A percentile compares a stretch with the other conserved stretches of the same genome.
Conservation (phyloP, 78 protist species). For the Planoprotostelium fungivorum region DNA sequence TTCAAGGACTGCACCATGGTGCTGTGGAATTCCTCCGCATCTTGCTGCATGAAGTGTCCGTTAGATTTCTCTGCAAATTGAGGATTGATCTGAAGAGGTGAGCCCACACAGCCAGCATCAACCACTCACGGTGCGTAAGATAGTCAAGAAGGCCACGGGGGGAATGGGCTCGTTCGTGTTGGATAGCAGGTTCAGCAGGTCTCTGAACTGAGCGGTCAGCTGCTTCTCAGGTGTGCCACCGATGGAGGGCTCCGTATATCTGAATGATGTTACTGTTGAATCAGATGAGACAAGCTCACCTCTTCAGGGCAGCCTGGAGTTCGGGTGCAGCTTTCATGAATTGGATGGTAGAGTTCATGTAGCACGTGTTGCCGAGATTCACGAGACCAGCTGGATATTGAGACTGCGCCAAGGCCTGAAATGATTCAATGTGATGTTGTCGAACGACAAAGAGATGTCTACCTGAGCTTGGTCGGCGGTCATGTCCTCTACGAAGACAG, state of each 20-base stretch:
- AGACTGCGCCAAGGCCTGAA: neutral
- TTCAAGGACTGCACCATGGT: neutral
- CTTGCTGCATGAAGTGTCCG: conserved; percentile 70
- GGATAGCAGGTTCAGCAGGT: conserved; percentile 18
- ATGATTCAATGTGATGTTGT: neutral
- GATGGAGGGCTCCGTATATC: neutral
- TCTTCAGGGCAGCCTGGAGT: conserved; percentile 1
- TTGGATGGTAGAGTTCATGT: conserved; percentile 47
- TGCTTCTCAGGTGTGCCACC: conserved; percentile 23
- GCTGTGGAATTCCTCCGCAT: conserved; percentile 41
- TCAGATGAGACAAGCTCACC: neutral
- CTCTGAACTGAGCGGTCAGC: conserved; percentile 9
- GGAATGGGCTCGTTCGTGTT: conserved; percentile 19
- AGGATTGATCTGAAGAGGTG: conserved; percentile 26
- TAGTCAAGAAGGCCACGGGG: conserved; percentile 17
- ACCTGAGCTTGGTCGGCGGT: conserved; percentile 13
- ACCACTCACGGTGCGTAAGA: neutral
- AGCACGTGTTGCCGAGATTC: conserved; percentile 62
- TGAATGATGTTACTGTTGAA: neutral
- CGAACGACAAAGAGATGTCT: neutral
- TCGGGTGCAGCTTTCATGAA: conserved; percentile 33
- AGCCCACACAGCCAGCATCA: neutral
- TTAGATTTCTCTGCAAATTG: conserved; percentile 61
- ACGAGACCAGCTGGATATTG: conserved; percentile 35
- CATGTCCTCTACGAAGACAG: conserved; percentile 61